Evolutionary conservation across 2,329 filamentous ascomycete species (phyloP), one percentile per base, ranked within the genome.

Genomic region (Akanthomyces lecanii): DNA sequence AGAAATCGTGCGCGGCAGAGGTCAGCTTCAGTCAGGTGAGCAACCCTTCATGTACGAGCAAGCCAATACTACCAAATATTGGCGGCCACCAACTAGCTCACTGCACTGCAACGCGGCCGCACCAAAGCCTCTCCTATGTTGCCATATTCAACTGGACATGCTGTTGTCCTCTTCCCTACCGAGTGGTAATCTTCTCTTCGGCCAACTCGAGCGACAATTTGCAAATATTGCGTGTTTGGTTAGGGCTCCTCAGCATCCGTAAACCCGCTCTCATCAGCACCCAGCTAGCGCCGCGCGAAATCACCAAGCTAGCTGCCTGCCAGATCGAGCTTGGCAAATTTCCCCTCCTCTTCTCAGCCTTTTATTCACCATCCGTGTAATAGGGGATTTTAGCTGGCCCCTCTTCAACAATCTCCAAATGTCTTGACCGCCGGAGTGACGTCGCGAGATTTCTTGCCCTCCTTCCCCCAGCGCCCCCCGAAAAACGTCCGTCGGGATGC

Each of bases 381-480:
- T 25, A 48, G 21, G 21, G 21, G 45, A 48, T 48, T 11, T 21
- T 48, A 23, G 6, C 5, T 25, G 38, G 18, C 50, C 50, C 50
- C 28, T 36, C 30, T 18, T 23, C n/a, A 25, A 44, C 4, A 47
- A 14, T 33, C 36, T n/a, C 16, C n/a, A 14, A 25, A 30, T 23
- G 10, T 48, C 6, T 50, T 48, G 51, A 62, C 60, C 60, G 60
- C 60, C 42, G 23, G 30, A 62, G 51, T 62, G 60, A 62, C 60
- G 60, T 62, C 52, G 60, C 25, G 28, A 48, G 18, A 33, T 36
- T 36, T 36, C 33, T 36, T 8, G 36, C 54, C 42, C 44, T 36
- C 18, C 28, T n/a, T n/a, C 5, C n/a, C 6, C 33, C 40, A 33
- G 28, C 50, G 11, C 3, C 12, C 23, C 28, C n/a, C 28, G 28